Evolutionary conservation across 345 rosid genomes (phyloP), one percentile per base, ranked within the genome.

Genomic region (Capsella bursapastoris): DNA sequence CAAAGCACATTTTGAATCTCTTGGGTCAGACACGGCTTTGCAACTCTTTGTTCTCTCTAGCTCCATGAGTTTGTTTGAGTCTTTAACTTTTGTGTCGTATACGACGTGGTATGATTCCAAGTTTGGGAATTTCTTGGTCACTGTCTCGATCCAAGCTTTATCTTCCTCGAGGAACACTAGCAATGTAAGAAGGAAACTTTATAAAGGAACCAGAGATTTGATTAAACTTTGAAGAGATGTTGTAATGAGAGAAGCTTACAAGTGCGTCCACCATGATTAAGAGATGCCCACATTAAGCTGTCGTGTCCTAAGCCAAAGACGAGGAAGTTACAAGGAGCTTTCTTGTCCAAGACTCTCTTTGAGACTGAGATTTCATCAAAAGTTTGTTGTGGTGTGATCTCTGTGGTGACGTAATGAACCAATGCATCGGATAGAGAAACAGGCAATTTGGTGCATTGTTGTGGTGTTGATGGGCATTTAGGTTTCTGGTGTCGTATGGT

Each of bases 251-350:
- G 9, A 68, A 53, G 51, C 74, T 70, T 58, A 70, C 74, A 58
- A 1, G 97, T 92, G 3, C 86, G 81, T 16, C 97, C 97, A 0
- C 92, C 90, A 7, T 84, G 75, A 78, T 92, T 92, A 37, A 92
- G 93, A 9, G 92, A 64, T 32, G 78, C 77, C 97, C 97, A 92
- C 97, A 92, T 87, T 8, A 92, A 83, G 79, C 96, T 90, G 57
- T 90, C 96, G 35, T 86, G 92, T 29, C 97, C 97, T 3, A 92
- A 82, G 4, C 97, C 96, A 22, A 92, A 90, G 45, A 90, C 90
- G 57, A 92, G 77, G 82, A 92, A 92, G 74, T 92, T 89, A 80
- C 96, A 86, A 0, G 97, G 96, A 1, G 96, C 78, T 55, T 85
- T 90, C 63, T 78, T 82, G 56, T 83, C 89, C 32, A 92, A 64